Base-by-base conservation (phyloP, 2,329 filamentous ascomycete species). In the Phaeosphaeria sp. region DNA sequence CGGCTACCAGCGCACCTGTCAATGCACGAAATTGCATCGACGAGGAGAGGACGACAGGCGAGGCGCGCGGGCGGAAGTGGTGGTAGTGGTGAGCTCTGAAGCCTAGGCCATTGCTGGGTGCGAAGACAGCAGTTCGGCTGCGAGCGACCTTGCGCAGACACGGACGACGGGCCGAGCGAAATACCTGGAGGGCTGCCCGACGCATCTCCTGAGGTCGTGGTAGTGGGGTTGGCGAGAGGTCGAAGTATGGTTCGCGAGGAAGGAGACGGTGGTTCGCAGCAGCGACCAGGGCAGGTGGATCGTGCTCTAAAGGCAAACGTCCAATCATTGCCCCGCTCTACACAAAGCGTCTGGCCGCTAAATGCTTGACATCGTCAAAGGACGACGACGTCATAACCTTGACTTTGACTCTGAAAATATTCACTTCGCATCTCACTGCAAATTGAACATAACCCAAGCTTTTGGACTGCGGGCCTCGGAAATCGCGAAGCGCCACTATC, bases 21-120 rank as follows among this genome's bases (percentile, higher is more conserved):
- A 91, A 82, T 66, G 88, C 85, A 63, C 91, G 88, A 72, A 89
- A 79, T 78, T 91, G 89, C 91, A 94, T 93, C 66, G 90, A 91
- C 66, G 89, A 88, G 65, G 81, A 84, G 55, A 90, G 80, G 55
- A 86, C 78, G 67, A 73, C 76, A 62, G 80, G 73, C 54, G 77
- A 66, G 63, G 72, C 75, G 55, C 76, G 74, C 66, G 65, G 68
- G 74, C 67, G 71, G 64, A 71, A 25, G 65, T 75, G 71, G 67
- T 78, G 70, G 15, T 40, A 40, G 40, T 43, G 40, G 61, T 81
- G 74, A 69, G 80, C 78, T 72, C 84, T 82, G 64, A 79, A 72
- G 66, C 78, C 75, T 76, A 80, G 69, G 61, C 74, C 82, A 82
- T 82, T 79, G 56, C 72, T 74, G 33, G 73, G 68, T 59, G 73